These are phyloP conservation scores for Cyathus striatus DNA, from an alignment of 768 basidiomycete species.

Conservation along the genomic window DNA sequence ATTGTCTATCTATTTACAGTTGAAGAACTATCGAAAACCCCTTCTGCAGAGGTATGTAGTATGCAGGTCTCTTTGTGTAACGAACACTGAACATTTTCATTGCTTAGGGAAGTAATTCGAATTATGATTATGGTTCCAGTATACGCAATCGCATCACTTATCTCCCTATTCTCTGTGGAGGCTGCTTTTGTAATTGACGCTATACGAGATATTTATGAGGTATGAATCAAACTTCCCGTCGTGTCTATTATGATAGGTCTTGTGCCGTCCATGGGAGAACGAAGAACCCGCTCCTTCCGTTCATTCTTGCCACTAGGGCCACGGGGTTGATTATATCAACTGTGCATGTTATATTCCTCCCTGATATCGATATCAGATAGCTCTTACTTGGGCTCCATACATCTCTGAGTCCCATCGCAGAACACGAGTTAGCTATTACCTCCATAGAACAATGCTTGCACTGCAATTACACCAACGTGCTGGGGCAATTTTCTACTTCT, in stretches of 20 bases:
- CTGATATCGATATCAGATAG: too few relatives aligned
- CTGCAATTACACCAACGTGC: too few relatives aligned
- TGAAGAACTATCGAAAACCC: conserved; percentile 85
- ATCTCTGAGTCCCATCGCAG: too few relatives aligned
- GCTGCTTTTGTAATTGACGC: conserved; percentile 96
- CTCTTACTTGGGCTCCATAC: too few relatives aligned
- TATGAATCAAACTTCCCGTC: conserved; percentile 23
- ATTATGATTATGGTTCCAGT: conserved; percentile 98
- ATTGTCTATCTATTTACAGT: conserved; percentile 72
- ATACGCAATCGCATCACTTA: conserved; percentile 86
- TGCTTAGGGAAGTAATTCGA: conserved; percentile 76
- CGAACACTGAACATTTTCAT: not conserved
- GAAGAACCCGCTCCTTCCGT: too few relatives aligned
- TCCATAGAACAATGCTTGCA: too few relatives aligned
- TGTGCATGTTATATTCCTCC: too few relatives aligned
- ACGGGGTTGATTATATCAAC: too few relatives aligned
- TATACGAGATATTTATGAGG: conserved; percentile 94
- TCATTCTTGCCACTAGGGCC: too few relatives aligned
- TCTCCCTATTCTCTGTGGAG: conserved; percentile 90
- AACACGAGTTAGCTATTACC: too few relatives aligned
- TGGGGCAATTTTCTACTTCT: too few relatives aligned
- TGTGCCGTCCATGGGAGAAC: not conserved
- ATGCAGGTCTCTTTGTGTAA: conserved; percentile 7
- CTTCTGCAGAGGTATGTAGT: conserved; percentile 80
- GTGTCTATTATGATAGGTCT: not conserved